phyloP scores from a whole-genome alignment of 2,329 filamentous ascomycete species.

The Talaromyces atroroseus region DNA sequence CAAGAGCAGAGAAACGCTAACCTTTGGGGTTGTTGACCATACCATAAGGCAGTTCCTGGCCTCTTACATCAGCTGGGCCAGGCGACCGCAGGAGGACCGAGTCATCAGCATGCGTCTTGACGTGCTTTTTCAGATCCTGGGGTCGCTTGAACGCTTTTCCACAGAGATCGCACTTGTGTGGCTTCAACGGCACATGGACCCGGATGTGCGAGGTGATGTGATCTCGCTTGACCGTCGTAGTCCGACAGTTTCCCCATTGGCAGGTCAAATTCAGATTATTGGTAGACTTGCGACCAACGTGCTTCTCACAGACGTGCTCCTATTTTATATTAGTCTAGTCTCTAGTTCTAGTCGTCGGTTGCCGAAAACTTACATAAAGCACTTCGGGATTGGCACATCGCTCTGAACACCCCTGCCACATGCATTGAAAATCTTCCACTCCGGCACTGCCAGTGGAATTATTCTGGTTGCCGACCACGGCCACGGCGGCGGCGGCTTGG shows the following conservation, averaged over 20 bases:
- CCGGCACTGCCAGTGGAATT: constrained; percentile 16
- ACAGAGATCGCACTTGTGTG: constrained; percentile 98
- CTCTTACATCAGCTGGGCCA: constrained; percentile 48
- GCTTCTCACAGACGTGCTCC: constrained; percentile 97
- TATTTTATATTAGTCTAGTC: constrained; percentile 33
- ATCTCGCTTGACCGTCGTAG: constrained; percentile 95
- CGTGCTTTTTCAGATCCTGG: constrained; percentile 98
- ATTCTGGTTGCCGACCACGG: constrained; percentile 30
- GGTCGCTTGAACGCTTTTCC: constrained; percentile 98
- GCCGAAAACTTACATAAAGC: constrained; percentile 51
- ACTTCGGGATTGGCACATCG: constrained; percentile 53
- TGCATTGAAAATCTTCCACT: constrained; percentile 45
- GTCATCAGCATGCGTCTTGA: constrained; percentile 97
- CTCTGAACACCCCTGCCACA: constrained; percentile 60
- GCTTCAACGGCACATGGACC: constrained; percentile 97
- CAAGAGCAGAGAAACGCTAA: constrained; percentile 17
- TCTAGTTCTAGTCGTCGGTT: neutral
- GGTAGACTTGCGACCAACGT: constrained; percentile 97
- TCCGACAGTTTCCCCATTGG: constrained; percentile 93
- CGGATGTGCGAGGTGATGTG: constrained; percentile 99
- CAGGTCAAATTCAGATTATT: constrained; percentile 98
- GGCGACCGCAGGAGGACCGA: constrained; percentile 67
- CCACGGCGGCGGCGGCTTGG: constrained; percentile 34
- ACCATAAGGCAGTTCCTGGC: constrained; percentile 38
- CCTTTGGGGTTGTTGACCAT: constrained; percentile 32